Evolutionary conservation across 2,329 filamentous ascomycete species (phyloP).

Genomic region (Chaetomiaceae sp.): DNA sequence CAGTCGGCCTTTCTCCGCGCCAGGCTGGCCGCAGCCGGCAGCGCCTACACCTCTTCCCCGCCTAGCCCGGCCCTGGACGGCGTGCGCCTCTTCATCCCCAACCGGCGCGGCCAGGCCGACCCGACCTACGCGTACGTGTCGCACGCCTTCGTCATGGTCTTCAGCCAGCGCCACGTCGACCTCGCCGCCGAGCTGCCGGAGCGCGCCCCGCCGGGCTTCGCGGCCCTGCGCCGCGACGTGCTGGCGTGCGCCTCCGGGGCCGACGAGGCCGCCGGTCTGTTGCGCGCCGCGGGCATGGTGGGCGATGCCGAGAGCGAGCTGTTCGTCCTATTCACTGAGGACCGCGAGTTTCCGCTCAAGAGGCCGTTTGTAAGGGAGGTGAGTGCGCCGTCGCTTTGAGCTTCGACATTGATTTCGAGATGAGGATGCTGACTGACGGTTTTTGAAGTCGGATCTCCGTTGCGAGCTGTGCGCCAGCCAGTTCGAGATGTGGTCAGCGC

Average conservation of each 20-base stretch:
- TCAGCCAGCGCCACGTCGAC: constrained; percentile 1
- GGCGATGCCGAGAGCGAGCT: neutral
- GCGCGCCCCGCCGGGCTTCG: constrained; percentile 1
- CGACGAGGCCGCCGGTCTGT: neutral
- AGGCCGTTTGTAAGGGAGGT: constrained; percentile 5
- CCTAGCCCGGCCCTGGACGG: no score
- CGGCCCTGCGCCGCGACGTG: constrained; percentile 3
- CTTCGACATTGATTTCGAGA: no score
- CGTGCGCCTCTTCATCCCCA: constrained; percentile 3
- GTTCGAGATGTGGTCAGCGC: no score
- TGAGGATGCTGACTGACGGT: no score
- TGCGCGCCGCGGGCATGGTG: neutral
- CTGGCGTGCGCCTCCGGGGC: neutral
- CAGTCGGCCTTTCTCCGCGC: constrained; percentile 1
- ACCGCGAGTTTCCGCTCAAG: constrained; percentile 2
- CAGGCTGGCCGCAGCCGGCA: neutral
- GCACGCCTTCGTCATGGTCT: constrained; percentile 3
- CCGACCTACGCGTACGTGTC: constrained; percentile 1
- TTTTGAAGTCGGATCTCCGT: constrained; percentile 4
- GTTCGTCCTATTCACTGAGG: neutral
- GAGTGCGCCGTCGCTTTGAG: neutral
- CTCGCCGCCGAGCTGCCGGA: neutral
- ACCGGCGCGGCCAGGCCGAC: neutral
- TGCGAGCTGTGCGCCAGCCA: neutral
- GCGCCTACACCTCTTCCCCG: neutral